Conservation (phyloP, 345 rosid species). For the Acer campestre region DNA sequence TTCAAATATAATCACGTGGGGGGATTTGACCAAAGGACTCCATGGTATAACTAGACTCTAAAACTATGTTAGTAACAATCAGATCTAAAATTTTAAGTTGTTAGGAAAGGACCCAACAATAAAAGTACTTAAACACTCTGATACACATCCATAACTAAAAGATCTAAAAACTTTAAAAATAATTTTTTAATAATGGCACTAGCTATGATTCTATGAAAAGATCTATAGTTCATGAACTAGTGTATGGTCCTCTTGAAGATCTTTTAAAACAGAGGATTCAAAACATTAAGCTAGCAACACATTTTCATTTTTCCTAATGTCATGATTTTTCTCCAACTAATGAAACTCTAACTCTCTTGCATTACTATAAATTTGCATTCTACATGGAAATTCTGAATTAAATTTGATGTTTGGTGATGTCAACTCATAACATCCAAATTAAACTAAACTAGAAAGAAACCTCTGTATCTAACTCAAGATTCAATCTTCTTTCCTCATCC, state of each 20-base stretch:
- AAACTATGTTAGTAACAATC: too few species aligned
- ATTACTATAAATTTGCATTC: neutral
- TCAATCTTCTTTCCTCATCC: neutral
- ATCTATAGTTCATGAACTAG: neutral
- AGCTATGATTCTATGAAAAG: neutral
- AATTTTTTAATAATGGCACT: neutral
- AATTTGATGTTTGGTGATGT: neutral
- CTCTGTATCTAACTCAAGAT: slow-evolving; percentile 1
- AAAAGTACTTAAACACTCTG: too few species aligned
- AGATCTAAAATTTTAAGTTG: too few species aligned
- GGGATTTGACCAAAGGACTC: too few species aligned
- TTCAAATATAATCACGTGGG: too few species aligned
- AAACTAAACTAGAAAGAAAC: neutral
- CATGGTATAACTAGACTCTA: too few species aligned
- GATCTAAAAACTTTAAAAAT: neutral
- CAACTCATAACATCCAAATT: neutral
- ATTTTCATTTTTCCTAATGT: too few species aligned
- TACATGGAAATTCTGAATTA: neutral
- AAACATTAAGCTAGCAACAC: neutral
- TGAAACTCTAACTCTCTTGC: neutral
- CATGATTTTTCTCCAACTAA: neutral
- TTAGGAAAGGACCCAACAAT: too few species aligned
- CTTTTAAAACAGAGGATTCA: neutral
- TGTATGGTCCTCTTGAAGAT: neutral
- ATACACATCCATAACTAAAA: neutral